Evolutionary conservation across 257 asterid species (phyloP).

Genomic region (Verbena officinalis): DNA sequence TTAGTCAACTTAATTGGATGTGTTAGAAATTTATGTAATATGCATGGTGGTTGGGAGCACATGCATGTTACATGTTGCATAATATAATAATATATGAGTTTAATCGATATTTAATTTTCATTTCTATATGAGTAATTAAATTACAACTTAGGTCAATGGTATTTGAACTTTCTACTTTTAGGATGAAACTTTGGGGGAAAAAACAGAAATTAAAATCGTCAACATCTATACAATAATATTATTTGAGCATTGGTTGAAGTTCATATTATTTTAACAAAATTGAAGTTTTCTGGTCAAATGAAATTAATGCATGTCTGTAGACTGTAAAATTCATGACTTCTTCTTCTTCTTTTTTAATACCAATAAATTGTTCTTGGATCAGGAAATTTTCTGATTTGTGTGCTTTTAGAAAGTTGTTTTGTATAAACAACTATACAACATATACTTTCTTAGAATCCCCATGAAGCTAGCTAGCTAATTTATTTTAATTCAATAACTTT

Average conservation of each 20-base stretch:
- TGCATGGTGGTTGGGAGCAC: conserved; percentile 42
- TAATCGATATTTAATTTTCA: too few species aligned
- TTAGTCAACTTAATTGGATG: conserved; percentile 31
- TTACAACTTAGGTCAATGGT: conserved; percentile 19
- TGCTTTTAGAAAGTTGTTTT: neutral
- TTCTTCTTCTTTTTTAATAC: neutral
- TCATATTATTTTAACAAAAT: conserved; percentile 1
- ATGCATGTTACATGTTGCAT: conserved; percentile 40
- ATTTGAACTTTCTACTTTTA: conserved; percentile 21
- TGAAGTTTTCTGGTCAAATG: conserved; percentile 17
- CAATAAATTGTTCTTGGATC: conserved; percentile 10
- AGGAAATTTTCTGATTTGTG: neutral
- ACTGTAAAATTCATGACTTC: too few species aligned
- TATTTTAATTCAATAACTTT: neutral
- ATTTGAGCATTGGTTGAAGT: neutral
- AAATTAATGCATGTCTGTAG: conserved; percentile 2
- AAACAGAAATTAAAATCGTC: neutral
- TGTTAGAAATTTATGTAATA: conserved; percentile 25
- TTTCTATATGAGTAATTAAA: too few species aligned
- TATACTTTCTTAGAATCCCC: neutral
- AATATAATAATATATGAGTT: too few species aligned
- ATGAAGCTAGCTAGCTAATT: neutral
- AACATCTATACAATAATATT: too few species aligned
- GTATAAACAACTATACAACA: neutral
- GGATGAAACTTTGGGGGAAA: neutral